These are phyloP conservation scores for Clavispora santaluciae DNA, from an alignment of 805 yeast species.

Conservation along the genomic window DNA sequence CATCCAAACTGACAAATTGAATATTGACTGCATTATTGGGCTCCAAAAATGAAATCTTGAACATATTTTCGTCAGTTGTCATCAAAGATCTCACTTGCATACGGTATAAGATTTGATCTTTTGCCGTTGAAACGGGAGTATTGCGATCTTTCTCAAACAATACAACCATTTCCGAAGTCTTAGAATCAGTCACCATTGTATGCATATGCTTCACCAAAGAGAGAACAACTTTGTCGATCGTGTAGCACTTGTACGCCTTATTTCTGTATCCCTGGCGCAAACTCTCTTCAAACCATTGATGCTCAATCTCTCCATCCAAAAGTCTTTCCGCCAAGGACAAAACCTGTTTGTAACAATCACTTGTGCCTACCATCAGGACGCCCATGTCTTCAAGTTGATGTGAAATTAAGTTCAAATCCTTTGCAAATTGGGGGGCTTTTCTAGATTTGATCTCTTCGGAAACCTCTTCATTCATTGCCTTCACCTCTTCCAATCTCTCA, in stretches of 20 bases:
- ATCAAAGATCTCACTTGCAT: conserved; percentile 79
- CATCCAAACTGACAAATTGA: conserved; percentile 84
- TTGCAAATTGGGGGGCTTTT: conserved; percentile 70
- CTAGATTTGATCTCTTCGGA: conserved; percentile 65
- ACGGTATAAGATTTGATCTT: conserved; percentile 85
- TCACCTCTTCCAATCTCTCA: conserved; percentile 74
- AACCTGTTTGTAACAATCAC: conserved; percentile 74
- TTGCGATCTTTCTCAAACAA: conserved; percentile 80
- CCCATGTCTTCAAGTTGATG: conserved; percentile 80
- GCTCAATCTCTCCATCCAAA: conserved; percentile 88
- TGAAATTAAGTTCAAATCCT: conserved; percentile 76
- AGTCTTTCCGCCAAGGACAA: conserved; percentile 66
- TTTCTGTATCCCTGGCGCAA: conserved; percentile 92
- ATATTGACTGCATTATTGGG: conserved; percentile 51
- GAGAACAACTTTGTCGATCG: conserved; percentile 88
- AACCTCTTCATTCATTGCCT: conserved; percentile 63
- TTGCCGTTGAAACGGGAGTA: conserved; percentile 61
- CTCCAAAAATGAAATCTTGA: conserved; percentile 72
- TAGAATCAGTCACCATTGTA: conserved; percentile 70
- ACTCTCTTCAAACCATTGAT: conserved; percentile 92
- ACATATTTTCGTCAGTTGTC: conserved; percentile 84
- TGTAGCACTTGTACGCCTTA: conserved; percentile 87
- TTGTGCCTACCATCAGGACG: conserved; percentile 56
- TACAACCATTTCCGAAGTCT: conserved; percentile 73
- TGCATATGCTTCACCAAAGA: conserved; percentile 74